Percentiles rank a stretch among this genome's conserved stretches.
Conservation (phyloP, 1,139 yeast genomes). For the Blastobotrys illinoisensis region DNA sequence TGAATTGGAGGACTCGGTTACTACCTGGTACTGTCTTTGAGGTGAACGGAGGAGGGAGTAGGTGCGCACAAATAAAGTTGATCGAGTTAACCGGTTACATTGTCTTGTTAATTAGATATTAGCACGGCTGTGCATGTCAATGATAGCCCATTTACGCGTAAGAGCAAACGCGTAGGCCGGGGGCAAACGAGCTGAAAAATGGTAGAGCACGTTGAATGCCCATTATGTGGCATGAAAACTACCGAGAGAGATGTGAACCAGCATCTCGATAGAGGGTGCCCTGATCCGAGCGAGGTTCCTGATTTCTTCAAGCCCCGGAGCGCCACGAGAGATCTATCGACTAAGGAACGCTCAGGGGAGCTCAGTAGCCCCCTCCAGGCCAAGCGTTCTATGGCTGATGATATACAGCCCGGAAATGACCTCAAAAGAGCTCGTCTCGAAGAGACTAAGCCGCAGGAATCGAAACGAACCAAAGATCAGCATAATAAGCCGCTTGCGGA, state of each 20-base stretch:
- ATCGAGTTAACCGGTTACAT: not conserved
- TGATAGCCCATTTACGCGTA: not conserved
- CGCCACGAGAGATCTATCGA: not conserved
- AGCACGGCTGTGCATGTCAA: not conserved
- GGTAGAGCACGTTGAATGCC: conserved; percentile 25
- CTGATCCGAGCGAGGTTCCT: conserved; percentile 4
- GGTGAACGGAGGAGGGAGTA: not conserved
- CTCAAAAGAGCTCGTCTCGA: not conserved
- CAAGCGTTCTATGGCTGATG: not conserved
- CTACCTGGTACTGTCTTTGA: not conserved
- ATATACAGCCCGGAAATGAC: not conserved
- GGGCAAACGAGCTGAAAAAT: not conserved
- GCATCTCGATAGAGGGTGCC: conserved; percentile 38
- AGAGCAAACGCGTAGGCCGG: not conserved
- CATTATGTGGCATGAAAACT: conserved; percentile 32
- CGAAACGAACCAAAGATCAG: not conserved
- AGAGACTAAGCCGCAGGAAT: not conserved
- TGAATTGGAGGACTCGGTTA: not conserved
- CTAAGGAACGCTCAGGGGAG: not conserved
- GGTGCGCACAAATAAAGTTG: conserved; percentile 1
- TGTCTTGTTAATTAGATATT: not conserved
- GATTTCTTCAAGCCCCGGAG: not conserved
- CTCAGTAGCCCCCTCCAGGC: not conserved
- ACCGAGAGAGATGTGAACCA: conserved; percentile 30
- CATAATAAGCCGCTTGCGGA: conserved; percentile 65